Evolutionary conservation across 2,329 filamentous ascomycete species (phyloP), one percentile per base, ranked within the genome.

Genomic region (Aureobasidium sp.): DNA sequence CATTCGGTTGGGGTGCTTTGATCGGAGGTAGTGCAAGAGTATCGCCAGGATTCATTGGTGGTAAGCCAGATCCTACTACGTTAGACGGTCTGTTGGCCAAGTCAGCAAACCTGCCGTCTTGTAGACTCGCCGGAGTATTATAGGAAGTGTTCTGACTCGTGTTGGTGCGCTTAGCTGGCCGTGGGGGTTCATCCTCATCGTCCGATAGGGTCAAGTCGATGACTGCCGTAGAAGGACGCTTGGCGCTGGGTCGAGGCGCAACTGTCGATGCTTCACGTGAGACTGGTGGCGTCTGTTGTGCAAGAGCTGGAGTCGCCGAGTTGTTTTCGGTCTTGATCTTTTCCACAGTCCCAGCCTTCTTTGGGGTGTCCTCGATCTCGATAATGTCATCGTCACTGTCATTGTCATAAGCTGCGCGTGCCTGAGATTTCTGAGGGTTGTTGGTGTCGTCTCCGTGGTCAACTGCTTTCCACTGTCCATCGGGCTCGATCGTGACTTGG

Each of bases 401-500:
- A 49, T 74, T 68, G 51, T 74, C 70, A 60, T 71, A 69, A 29
- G 68, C 63, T 31, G 71, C 66, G 46, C 67, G 63, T 37, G 66
- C 64, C 63, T 62, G 46, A 45, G 60, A 60, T 57, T 65, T 73
- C 54, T 70, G 70, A 59, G 69, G 71, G 6, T 69, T 73, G 23
- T 70, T 70, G 17, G 71, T 68, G 35, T 74, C 68, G 27, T 74
- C 66, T n/a, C 75, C 74, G 33, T 77, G 74, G 35, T 73, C 76
- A 43, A 75, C 75, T 49, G 74, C 72, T 25, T 80, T 78, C 94
- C 94, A 99, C 66, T 81, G 79, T 2, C 93, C 94, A 65, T 91
- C 82, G 1, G 93, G 90, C 67, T 97, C 90, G 43, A 99, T 90
- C 0, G 87, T 92, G 27, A 97, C 91, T 66, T 95, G 89, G 60